These are phyloP conservation scores for Larix sibirica DNA, from an alignment of 83 land plant genomes.

Conservation along the genomic window DNA sequence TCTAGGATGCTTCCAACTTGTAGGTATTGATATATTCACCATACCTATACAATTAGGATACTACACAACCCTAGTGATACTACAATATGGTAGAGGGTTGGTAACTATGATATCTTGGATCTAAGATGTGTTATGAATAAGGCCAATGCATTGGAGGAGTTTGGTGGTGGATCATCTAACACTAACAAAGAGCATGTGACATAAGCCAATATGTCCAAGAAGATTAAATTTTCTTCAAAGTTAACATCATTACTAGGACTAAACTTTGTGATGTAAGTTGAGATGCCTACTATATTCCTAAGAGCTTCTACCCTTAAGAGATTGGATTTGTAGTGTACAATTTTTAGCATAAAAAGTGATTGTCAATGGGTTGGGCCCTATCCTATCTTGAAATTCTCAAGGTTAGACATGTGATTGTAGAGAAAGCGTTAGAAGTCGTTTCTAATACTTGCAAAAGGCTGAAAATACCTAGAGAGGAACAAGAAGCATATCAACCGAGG, in stretches of 20 bases:
- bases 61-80: no score
- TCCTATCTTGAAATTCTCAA: conserved; percentile 73
- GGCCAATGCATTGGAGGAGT: conserved; percentile 53
- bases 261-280: conserved; percentile 33
- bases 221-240: not conserved
- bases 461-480: conserved; percentile 27
- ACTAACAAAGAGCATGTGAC: not conserved
- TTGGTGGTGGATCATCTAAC: conserved; percentile 25
- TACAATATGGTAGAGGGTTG: conserved; percentile 27
- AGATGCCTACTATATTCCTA: conserved; percentile 51
- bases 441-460: conserved; percentile 24
- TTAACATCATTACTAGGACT: conserved; percentile 19
- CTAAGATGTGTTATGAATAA: conserved; percentile 40
- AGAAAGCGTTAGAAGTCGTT: conserved; percentile 32
- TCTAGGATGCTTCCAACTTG: no score
- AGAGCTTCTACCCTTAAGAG: conserved; percentile 47
- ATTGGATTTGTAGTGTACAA: conserved; percentile 60
- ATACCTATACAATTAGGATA: no score
- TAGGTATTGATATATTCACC: no score
- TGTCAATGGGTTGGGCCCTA: conserved; percentile 59
- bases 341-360: conserved; percentile 64
- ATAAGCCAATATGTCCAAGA: conserved; percentile 3
- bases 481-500: conserved; percentile 8
- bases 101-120: conserved; percentile 57
- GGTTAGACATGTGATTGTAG: conserved; percentile 50